A percentile compares a stretch with the other conserved stretches of the same genome.
These are phyloP conservation scores for Canna indica DNA, from an alignment of 176 grass and related monocot species.

Conservation along the genomic window DNA sequence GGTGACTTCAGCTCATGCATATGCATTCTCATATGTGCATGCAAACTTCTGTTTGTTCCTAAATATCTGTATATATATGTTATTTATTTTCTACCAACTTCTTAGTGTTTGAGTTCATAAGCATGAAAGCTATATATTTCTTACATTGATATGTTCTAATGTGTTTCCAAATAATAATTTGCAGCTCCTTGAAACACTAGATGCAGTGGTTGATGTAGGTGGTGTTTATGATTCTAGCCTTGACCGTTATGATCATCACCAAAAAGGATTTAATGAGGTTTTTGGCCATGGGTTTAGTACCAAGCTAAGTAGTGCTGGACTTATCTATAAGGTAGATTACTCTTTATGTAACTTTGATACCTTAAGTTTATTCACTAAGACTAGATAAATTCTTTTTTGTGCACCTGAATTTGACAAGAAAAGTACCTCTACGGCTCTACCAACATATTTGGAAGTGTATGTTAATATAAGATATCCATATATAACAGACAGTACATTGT, in stretches of 20 bases:
- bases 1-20: background rate
- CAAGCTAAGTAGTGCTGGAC: slow-evolving; percentile 95
- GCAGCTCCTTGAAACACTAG: slow-evolving; percentile 71
- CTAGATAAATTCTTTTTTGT: background rate
- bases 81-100: background rate
- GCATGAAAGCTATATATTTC: background rate
- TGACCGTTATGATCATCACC: slow-evolving; percentile 86
- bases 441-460: too few relatives aligned
- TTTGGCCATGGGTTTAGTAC: slow-evolving; percentile 90
- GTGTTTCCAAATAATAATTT: slow-evolving; percentile 6
- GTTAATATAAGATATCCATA: too few relatives aligned
- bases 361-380: too few relatives aligned
- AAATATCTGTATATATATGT: background rate
- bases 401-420: background rate
- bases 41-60: background rate
- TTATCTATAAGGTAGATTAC: slow-evolving; percentile 78
- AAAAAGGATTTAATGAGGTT: slow-evolving; percentile 83
- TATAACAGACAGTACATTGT: too few relatives aligned
- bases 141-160: background rate
- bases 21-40: background rate
- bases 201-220: slow-evolving; percentile 92
- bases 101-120: background rate
- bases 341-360: too few relatives aligned
- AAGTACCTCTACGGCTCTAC: too few relatives aligned
- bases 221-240: slow-evolving; percentile 73